phyloP scores from a whole-genome alignment of 495 filamentous ascomycete genomes.

The Penicillium verhagenii region DNA sequence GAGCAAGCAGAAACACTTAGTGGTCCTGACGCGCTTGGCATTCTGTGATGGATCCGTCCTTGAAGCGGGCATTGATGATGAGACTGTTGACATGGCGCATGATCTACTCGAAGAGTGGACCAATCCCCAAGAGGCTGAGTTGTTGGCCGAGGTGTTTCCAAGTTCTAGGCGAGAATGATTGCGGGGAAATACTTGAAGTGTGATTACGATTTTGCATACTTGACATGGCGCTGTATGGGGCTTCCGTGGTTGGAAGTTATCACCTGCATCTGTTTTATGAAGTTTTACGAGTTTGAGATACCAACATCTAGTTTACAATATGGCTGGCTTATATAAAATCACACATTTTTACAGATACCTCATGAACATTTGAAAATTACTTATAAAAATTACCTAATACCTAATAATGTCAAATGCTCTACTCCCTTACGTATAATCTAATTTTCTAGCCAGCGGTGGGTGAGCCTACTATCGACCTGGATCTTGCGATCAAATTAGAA shows the following conservation, averaged over 20 bases:
- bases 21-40: slow-evolving; percentile 64
- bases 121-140: slow-evolving; percentile 70
- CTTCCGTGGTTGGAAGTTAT: slow-evolving; percentile 7
- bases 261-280: slow-evolving; percentile 12
- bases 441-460: too few relatives aligned
- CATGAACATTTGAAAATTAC: too few relatives aligned
- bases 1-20: slow-evolving; percentile 64
- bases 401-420: too few relatives aligned
- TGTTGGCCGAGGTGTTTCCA: slow-evolving; percentile 56
- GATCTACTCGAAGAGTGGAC: slow-evolving; percentile 62
- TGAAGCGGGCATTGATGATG: slow-evolving; percentile 65
- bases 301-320: slow-evolving; percentile 1
- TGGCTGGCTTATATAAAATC: background rate
- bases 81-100: slow-evolving; percentile 64
- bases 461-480: too few relatives aligned
- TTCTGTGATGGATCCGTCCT: slow-evolving; percentile 62
- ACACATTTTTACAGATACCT: too few relatives aligned
- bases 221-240: slow-evolving; percentile 5
- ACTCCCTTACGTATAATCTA: too few relatives aligned
- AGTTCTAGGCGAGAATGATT: slow-evolving; percentile 34
- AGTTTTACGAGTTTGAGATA: slow-evolving; percentile 13
- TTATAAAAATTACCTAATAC: too few relatives aligned
- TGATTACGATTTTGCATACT: slow-evolving; percentile 8
- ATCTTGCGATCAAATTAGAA: too few relatives aligned
- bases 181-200: background rate